Evolutionary conservation across 2,329 filamentous ascomycete species (phyloP).

Genomic region (Colletotrichum liriopes): DNA sequence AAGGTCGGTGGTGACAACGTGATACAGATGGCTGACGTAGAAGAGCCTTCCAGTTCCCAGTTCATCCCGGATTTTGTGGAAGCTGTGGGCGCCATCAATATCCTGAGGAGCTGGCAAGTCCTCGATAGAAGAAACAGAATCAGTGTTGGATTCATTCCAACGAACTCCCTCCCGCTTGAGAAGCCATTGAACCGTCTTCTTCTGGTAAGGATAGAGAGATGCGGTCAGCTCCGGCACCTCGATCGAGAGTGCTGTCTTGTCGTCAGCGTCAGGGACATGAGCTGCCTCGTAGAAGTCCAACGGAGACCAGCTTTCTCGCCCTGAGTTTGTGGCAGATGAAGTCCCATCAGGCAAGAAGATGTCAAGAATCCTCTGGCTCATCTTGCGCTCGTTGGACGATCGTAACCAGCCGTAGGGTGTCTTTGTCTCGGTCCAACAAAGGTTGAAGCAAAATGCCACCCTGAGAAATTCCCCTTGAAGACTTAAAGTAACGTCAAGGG

Average conservation of each 20-base stretch:
- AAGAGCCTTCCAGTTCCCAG: slow-evolving; percentile 49
- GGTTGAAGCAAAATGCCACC: slow-evolving; percentile 52
- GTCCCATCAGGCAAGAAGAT: slow-evolving; percentile 52
- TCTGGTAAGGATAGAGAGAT: slow-evolving; percentile 80
- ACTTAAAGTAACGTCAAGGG: slow-evolving; percentile 51
- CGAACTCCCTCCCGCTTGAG: slow-evolving; percentile 75
- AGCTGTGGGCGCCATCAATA: slow-evolving; percentile 35
- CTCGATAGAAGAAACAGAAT: slow-evolving; percentile 43
- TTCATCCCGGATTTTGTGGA: slow-evolving; percentile 20
- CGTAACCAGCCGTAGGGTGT: slow-evolving; percentile 52
- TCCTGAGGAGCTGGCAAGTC: slow-evolving; percentile 25
- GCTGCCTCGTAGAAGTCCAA: slow-evolving; percentile 80
- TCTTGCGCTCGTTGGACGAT: slow-evolving; percentile 48
- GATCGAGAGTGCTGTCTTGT: slow-evolving; percentile 56
- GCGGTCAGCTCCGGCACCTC: slow-evolving; percentile 62
- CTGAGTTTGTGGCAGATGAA: slow-evolving; percentile 44
- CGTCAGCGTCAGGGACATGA: slow-evolving; percentile 69
- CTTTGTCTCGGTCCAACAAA: slow-evolving; percentile 61
- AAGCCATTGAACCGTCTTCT: slow-evolving; percentile 79
- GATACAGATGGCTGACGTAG: slow-evolving; percentile 76
- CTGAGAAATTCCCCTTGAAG: slow-evolving; percentile 46
- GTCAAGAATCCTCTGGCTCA: slow-evolving; percentile 56
- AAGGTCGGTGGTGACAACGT: slow-evolving; percentile 68
- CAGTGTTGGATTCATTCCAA: slow-evolving; percentile 54
- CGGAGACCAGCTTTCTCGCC: slow-evolving; percentile 57